These are phyloP conservation scores for Dictyostelium citrinum DNA, from an alignment of 78 protist species.

Conservation along the genomic window DNA sequence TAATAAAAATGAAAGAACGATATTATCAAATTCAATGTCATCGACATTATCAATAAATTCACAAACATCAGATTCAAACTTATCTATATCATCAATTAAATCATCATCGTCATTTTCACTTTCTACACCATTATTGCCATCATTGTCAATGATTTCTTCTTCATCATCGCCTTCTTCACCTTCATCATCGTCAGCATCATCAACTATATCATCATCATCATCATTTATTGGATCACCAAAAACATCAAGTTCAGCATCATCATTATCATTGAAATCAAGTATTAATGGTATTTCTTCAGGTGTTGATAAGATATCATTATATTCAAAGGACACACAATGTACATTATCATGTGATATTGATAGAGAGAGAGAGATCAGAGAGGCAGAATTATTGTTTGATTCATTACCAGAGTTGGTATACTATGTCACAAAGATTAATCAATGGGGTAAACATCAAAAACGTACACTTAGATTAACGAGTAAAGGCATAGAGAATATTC, in stretches of 20 bases:
- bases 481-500: slow-evolving; percentile 46
- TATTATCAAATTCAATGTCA: neutral
- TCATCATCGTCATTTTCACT: neutral
- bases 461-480: slow-evolving; percentile 38
- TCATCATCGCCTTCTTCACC: neutral
- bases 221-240: neutral
- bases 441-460: slow-evolving; percentile 70
- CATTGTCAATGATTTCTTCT: neutral
- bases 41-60: slow-evolving; percentile 6
- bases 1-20: neutral
- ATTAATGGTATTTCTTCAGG: slow-evolving; percentile 38
- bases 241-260: slow-evolving; percentile 7
- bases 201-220: neutral
- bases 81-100: neutral
- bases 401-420: slow-evolving; percentile 39
- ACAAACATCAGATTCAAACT: neutral
- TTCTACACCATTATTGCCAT: slow-evolving; percentile 17
- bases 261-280: neutral
- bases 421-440: slow-evolving; percentile 65
- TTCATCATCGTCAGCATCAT: neutral
- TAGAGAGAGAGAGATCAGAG: slow-evolving; percentile 69
- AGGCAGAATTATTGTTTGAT: slow-evolving; percentile 48
- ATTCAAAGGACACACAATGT: slow-evolving; percentile 19
- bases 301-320: slow-evolving; percentile 22
- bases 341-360: slow-evolving; percentile 38